Evolutionary conservation across 371 early-diverging fungal species (phyloP), one percentile per base, ranked within the genome.

Genomic region (Syncephalastrum contaminatum): DNA sequence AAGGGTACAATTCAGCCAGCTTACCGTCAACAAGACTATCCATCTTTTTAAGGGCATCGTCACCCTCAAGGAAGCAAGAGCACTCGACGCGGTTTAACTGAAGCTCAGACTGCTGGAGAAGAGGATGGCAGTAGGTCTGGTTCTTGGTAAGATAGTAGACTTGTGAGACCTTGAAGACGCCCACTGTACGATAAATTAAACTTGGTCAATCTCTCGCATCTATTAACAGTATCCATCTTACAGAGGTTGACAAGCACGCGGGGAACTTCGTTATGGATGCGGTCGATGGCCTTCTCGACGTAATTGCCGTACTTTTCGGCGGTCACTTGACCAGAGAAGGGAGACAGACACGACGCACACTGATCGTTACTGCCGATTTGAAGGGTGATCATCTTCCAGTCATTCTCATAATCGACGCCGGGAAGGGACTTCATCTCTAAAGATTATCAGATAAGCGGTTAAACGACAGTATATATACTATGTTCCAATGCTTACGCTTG

Each of bases 361-460:
- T 61, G 60, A 24, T 59, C 60, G 41, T 59, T 59, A 19, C 60
- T 66, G 10, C 69, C 73, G 19, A 69, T 69, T 53, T 69, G 69
- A 30, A 73, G 66, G n/a, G 64, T 69, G 24, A 73, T 66, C 62
- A 73, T 52, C 20, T 73, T 73, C 72, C 72, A 72, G 41, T 72
- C 72, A 8, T 63, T 66, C 19, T 62, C 43, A 45, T 57, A 60
- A 36, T 66, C 51, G 1, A 63, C 40, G 1, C 42, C 54, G 5
- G 48, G 25, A 2, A 59, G 45, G 2, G 36, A 20, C 22, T 51
- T 42, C 58, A 71, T 70, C 13, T 51, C 66, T 70, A 40, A n/a
- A 10, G 25, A 14, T 7, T n/a, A 20, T 21, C 14, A 30, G 13
- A 18, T 16, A 10, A 16, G 10, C 1, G 8, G 13, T 30, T 15